Percentiles rank a stretch among this genome's conserved stretches.
phyloP scores from a whole-genome alignment of 2,329 filamentous ascomycete genomes.

The Delphinella strobiligena region DNA sequence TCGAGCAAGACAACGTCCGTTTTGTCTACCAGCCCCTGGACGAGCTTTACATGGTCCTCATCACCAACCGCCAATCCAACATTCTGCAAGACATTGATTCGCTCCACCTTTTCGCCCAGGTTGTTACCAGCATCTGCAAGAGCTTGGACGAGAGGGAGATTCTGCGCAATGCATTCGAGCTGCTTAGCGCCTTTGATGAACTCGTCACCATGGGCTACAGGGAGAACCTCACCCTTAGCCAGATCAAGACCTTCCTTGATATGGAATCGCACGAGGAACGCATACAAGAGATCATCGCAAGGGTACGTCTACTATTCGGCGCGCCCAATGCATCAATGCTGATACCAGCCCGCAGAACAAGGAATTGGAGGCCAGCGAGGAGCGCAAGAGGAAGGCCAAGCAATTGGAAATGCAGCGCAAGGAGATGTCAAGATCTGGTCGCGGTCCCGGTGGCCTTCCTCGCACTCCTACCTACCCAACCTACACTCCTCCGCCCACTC shows the following conservation, averaged over 20 bases:
- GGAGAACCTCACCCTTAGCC: conserved; percentile 89
- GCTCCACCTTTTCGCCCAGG: conserved; percentile 92
- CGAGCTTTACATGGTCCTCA: conserved; percentile 98
- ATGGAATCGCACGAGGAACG: conserved; percentile 99
- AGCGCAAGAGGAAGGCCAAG: conserved; percentile 97
- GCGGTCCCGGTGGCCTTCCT: conserved; percentile 31
- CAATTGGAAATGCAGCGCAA: conserved; percentile 98
- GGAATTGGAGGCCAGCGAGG: conserved; percentile 93
- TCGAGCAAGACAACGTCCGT: conserved; percentile 98
- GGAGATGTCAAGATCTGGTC: conserved; percentile 59
- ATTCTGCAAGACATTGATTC: conserved; percentile 99
- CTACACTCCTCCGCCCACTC: conserved; percentile 70
- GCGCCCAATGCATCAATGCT: conserved; percentile 5
- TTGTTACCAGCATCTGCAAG: conserved; percentile 93
- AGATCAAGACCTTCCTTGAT: conserved; percentile 98
- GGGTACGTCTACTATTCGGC: conserved; percentile 41
- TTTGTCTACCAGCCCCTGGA: conserved; percentile 98
- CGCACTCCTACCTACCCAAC: conserved; percentile 76
- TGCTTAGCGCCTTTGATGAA: conserved; percentile 94
- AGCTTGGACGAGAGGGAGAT: conserved; percentile 94
- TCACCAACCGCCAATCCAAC: conserved; percentile 98
- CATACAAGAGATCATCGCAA: conserved; percentile 94
- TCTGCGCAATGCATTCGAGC: conserved; percentile 83
- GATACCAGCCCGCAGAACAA: conserved; percentile 59
- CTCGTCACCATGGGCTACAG: conserved; percentile 90